Evolutionary conservation across 2,329 filamentous ascomycete species (phyloP).

Genomic region (Calonectria pseudoreteaudii): DNA sequence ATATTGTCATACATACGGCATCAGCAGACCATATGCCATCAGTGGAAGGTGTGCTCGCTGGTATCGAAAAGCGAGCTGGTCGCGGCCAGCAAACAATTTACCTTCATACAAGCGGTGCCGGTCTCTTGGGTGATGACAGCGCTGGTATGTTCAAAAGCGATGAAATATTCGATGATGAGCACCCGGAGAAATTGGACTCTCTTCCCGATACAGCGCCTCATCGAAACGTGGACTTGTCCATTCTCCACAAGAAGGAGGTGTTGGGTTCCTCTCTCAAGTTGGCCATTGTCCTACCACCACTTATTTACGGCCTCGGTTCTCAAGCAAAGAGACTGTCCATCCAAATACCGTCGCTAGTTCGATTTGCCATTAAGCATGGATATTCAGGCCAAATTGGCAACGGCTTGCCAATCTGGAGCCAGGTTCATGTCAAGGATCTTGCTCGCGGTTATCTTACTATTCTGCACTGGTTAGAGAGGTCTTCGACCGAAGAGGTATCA

Average conservation of each 20-base stretch:
- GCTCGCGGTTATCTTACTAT: background rate
- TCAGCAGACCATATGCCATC: background rate
- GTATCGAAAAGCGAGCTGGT: background rate
- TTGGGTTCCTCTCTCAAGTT: background rate
- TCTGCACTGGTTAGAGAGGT: background rate
- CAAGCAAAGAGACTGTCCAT: background rate
- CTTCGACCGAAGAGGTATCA: background rate
- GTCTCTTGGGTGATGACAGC: background rate
- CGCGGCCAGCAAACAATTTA: background rate
- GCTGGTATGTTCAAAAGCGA: background rate
- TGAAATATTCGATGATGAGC: background rate
- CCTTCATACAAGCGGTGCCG: background rate
- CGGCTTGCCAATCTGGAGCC: background rate
- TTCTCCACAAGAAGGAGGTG: background rate
- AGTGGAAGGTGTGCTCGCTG: background rate
- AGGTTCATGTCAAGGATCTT: background rate
- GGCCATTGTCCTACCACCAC: background rate
- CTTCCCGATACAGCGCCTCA: background rate
- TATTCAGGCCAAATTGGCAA: background rate
- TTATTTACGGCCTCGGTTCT: background rate
- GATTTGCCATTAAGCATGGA: background rate
- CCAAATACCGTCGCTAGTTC: background rate
- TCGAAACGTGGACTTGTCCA: background rate
- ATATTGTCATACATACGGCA: slow-evolving; percentile 3
- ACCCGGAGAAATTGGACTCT: background rate